phyloP scores from a whole-genome alignment of 2,329 filamentous ascomycete species.

The Xylaria hypoxylon region DNA sequence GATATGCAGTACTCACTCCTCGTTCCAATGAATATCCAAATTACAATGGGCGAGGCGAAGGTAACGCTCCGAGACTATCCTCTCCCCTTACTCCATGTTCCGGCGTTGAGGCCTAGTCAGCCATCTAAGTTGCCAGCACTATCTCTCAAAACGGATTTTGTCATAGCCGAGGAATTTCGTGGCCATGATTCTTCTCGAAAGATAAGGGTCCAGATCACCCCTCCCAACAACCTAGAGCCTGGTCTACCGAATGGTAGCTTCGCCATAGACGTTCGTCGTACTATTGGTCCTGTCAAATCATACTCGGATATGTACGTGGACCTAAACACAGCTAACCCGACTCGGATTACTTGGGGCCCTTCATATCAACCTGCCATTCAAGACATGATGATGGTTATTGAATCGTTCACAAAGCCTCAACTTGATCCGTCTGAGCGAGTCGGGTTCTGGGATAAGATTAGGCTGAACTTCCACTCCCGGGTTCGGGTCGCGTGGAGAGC shows the following conservation, averaged over 20 bases:
- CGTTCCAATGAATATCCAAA: conserved; percentile 87
- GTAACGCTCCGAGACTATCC: conserved; percentile 94
- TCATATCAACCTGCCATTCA: conserved; percentile 98
- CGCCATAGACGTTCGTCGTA: conserved; percentile 86
- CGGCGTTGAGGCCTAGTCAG: conserved; percentile 81
- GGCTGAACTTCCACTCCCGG: conserved; percentile 92
- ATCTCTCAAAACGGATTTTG: conserved; percentile 89
- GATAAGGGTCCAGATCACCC: conserved; percentile 86
- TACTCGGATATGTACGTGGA: conserved; percentile 93
- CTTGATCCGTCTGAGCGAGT: conserved; percentile 93
- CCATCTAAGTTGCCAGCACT: conserved; percentile 83
- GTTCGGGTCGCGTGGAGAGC: conserved; percentile 92
- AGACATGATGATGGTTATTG: conserved; percentile 99
- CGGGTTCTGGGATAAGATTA: conserved; percentile 99
- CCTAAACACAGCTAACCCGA: conserved; percentile 92
- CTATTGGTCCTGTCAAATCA: conserved; percentile 94
- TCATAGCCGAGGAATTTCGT: conserved; percentile 93
- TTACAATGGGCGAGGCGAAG: conserved; percentile 90
- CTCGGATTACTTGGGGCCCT: conserved; percentile 95
- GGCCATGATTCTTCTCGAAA: conserved; percentile 82
- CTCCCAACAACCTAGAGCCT: conserved; percentile 71
- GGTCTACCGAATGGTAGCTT: conserved; percentile 73
- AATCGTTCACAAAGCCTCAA: conserved; percentile 96
- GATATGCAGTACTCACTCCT: conserved; percentile 92
- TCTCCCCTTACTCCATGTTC: conserved; percentile 89